Conservation (phyloP, 2,329 filamentous ascomycete species). For the Zelopaecilomyces penicillatus region DNA sequence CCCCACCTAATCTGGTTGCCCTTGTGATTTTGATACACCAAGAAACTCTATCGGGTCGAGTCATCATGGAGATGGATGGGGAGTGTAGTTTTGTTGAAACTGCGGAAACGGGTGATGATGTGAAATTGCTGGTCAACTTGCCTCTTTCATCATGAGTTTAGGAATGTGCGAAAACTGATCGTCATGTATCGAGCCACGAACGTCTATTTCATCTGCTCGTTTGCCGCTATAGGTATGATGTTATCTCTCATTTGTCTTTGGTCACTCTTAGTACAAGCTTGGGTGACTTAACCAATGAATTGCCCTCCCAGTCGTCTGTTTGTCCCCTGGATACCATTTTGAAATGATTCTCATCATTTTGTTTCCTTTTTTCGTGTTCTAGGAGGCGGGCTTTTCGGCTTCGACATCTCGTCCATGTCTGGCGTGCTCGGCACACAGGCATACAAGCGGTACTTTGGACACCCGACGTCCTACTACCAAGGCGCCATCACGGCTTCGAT, state of each 20-base stretch:
- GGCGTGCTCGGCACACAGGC: constrained; percentile 57
- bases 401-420: constrained; percentile 71
- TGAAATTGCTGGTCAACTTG: no score
- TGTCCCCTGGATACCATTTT: no score
- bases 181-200: constrained; percentile 38
- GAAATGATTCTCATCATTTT: not conserved
- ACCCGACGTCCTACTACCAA: constrained; percentile 49
- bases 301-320: not conserved
- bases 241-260: not conserved
- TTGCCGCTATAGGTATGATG: constrained; percentile 50
- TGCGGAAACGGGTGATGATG: no score
- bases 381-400: constrained; percentile 67
- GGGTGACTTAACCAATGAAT: no score
- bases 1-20: no score
- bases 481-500: constrained; percentile 66
- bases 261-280: no score
- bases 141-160: no score
- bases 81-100: no score
- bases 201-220: constrained; percentile 52
- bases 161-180: no score
- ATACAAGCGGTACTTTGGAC: constrained; percentile 65
- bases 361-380: constrained; percentile 11
- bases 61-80: no score
- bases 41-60: no score
- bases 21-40: no score